phyloP scores from a whole-genome alignment of 768 basidiomycete species.

The Botryobasidium botryosum region DNA sequence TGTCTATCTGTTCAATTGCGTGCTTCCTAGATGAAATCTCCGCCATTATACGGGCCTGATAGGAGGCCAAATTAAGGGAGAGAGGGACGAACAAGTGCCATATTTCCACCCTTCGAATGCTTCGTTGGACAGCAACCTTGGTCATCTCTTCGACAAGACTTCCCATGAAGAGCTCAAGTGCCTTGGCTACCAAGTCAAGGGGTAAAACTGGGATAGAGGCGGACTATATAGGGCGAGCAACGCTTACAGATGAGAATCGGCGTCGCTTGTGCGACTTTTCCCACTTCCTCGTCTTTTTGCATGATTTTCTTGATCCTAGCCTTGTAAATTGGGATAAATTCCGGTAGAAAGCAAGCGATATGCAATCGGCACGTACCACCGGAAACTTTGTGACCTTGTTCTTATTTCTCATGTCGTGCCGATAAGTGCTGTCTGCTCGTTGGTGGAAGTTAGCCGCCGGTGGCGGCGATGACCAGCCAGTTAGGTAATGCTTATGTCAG shows the following conservation, averaged over 20 bases:
- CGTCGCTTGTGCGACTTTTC: constrained; percentile 92
- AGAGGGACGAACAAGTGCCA: constrained; percentile 68
- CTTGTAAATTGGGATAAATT: constrained; percentile 23
- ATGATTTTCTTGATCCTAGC: constrained; percentile 98
- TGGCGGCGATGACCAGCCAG: too few species aligned
- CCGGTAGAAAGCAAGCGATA: not conserved
- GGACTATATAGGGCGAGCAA: not conserved
- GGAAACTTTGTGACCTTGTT: constrained; percentile 87
- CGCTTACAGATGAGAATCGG: constrained; percentile 89
- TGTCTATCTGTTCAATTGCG: constrained; percentile 71
- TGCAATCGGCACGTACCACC: constrained; percentile 37
- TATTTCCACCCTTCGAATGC: constrained; percentile 76
- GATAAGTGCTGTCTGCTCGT: too few species aligned
- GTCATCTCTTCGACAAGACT: constrained; percentile 68
- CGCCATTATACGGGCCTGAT: not conserved
- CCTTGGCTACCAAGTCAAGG: constrained; percentile 48
- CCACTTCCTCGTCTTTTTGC: constrained; percentile 98
- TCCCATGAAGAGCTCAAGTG: constrained; percentile 79
- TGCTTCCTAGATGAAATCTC: constrained; percentile 48
- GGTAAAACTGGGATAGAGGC: not conserved
- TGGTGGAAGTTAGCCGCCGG: too few species aligned
- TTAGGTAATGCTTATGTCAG: too few species aligned
- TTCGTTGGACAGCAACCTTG: constrained; percentile 60
- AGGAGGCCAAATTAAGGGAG: not conserved
- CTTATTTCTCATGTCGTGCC: constrained; percentile 91